These are phyloP conservation scores for Skeletonema tropicum DNA, from an alignment of 108 stramenopile species.

Conservation along the genomic window DNA sequence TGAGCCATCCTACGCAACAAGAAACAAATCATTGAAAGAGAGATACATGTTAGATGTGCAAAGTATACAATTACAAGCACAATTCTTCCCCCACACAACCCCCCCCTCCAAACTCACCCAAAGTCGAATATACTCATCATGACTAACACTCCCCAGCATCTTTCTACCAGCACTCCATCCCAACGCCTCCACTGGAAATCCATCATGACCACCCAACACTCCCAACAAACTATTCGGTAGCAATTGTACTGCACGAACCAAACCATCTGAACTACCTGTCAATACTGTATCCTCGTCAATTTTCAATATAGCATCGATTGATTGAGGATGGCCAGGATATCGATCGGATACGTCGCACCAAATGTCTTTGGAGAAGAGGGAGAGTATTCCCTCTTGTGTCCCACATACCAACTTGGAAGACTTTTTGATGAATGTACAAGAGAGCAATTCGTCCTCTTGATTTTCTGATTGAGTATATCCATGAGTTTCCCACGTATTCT, in stretches of 20 bases:
- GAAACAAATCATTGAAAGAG: background rate
- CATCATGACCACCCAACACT: slow-evolving; percentile 88
- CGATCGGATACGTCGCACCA: slow-evolving; percentile 97
- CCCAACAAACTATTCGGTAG: slow-evolving; percentile 93
- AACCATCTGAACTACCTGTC: slow-evolving; percentile 94
- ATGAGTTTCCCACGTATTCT: slow-evolving; percentile 40
- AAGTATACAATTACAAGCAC: background rate
- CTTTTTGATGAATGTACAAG: slow-evolving; percentile 78
- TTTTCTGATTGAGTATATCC: slow-evolving; percentile 75
- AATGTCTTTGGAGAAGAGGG: slow-evolving; percentile 82
- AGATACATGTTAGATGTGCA: background rate
- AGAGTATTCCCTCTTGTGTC: slow-evolving; percentile 87
- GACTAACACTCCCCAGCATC: slow-evolving; percentile 81
- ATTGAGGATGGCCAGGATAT: slow-evolving; percentile 91
- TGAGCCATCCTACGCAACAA: slow-evolving; percentile 51
- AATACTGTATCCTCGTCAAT: slow-evolving; percentile 95
- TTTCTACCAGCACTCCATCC: slow-evolving; percentile 72
- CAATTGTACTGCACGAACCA: slow-evolving; percentile 90
- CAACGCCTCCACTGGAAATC: slow-evolving; percentile 91
- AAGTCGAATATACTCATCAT: slow-evolving; percentile 72
- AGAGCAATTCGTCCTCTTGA: slow-evolving; percentile 95
- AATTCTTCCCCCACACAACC: background rate
- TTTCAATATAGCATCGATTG: slow-evolving; percentile 89
- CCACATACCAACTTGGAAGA: slow-evolving; percentile 89
- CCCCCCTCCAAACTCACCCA: slow-evolving; percentile 38